Evolutionary conservation across 768 basidiomycete genomes (phyloP), one percentile per base, ranked within the genome.

Genomic region (Sporobolomyces roseus): DNA sequence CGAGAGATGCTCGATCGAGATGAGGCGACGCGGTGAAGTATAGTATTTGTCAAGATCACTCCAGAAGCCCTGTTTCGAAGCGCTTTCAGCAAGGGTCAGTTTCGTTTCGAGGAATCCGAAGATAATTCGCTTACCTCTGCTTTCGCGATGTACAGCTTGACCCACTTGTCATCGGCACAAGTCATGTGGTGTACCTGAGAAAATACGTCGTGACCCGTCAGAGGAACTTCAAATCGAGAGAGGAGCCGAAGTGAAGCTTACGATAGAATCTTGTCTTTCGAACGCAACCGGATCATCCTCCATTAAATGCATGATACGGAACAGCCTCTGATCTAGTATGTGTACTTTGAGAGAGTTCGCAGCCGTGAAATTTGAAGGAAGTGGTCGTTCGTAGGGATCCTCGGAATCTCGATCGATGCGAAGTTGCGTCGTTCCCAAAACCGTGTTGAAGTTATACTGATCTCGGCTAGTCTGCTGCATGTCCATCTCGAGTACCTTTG

Each of bases 371-470:
- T n/a, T n/a, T n/a, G n/a, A n/a, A n/a, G n/a, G 19, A 51, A 27
- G 46, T 62, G 66, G 50, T 61, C 51, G 25, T 27, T 4, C 25
- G 21, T 38, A 27, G 4, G 62, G 62, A 36, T 63, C 59, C 29
- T 25, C 33, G 49, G 4, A 21, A 16, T 54, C 43, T 33, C 17
- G 33, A 46, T 38, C 30, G 0, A 33, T 25, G 0, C 69, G 69
- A 19, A 33, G 32, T 7, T 43, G 4, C 19, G 46, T 48, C 2
- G 69, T 65, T 36, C 55, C 55, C 46, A 70, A 53, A 32, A 70
- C 58, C 61, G 62, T n/a, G 48, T 70, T 70, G 54, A 66, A 62
- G 29, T 54, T 61, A 60, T 41, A 36, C 61, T 68, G 66, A 33
- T 68, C 66, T 3, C 69, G 53, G 1, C 35, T 43, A 2, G 30